A percentile compares a stretch with the other conserved stretches of the same genome.
phyloP scores from a whole-genome alignment of 306 rosid genomes.

The Morella rubra region DNA sequence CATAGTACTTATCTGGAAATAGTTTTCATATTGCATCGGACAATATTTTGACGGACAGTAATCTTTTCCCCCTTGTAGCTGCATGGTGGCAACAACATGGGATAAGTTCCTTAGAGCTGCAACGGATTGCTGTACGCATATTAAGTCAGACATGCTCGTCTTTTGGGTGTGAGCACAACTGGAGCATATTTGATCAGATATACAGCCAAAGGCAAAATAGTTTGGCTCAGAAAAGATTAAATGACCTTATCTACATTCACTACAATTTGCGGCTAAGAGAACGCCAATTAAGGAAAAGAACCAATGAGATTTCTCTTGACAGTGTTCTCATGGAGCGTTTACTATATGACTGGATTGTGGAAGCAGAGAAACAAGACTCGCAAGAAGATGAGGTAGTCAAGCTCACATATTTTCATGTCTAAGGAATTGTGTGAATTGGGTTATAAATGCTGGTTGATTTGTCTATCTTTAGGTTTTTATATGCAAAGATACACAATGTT shows the following conservation, averaged over 20 bases:
- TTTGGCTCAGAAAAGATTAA: slow-evolving; percentile 68
- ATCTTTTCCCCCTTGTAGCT: slow-evolving; percentile 46
- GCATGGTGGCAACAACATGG: slow-evolving; percentile 99
- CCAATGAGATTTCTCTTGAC: slow-evolving; percentile 53
- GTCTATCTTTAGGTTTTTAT: neutral
- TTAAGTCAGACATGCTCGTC: slow-evolving; percentile 93
- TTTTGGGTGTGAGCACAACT: slow-evolving; percentile 70
- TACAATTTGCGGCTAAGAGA: slow-evolving; percentile 90
- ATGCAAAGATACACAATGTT: neutral
- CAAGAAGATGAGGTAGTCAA: slow-evolving; percentile 63
- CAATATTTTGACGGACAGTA: slow-evolving; percentile 18
- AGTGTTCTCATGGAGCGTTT: slow-evolving; percentile 48
- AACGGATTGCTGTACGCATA: slow-evolving; percentile 82
- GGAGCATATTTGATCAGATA: slow-evolving; percentile 73
- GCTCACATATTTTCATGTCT: neutral
- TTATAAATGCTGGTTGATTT: neutral
- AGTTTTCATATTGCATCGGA: slow-evolving; percentile 4
- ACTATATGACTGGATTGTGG: slow-evolving; percentile 76
- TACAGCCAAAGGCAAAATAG: slow-evolving; percentile 55
- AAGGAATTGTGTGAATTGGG: neutral
- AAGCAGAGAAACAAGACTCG: slow-evolving; percentile 44
- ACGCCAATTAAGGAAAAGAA: slow-evolving; percentile 65
- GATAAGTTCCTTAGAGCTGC: slow-evolving; percentile 92
- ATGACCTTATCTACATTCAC: slow-evolving; percentile 74
- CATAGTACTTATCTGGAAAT: slow-evolving; percentile 13